Evolutionary conservation across 176 grass and related monocot genomes (phyloP), one percentile per base, ranked within the genome.

Genomic region (Aechmea fasciata): DNA sequence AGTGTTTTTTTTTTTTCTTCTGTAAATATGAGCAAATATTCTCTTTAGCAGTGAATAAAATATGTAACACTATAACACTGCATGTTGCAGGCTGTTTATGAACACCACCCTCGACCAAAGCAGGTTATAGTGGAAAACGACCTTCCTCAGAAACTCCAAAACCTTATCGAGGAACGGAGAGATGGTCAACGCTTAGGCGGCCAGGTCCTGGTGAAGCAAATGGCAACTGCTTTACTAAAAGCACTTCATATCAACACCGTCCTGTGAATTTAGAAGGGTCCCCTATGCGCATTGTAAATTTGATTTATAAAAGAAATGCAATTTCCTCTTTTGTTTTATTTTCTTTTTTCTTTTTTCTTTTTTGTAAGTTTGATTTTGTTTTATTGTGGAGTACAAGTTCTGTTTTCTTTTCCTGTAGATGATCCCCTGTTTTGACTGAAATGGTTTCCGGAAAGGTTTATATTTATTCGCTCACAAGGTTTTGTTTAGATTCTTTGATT

Each of bases 41-140:
- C 33, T 41, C 33, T 6, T 57, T 19, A 9, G 15, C 18, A 7
- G 26, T 13, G 23, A 22, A 33, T 10, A 14, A 28, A 17, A 41
- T 53, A 57, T 71, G 51, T 15, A 20, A 13, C 47, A 19, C 25
- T 26, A 9, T 50, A 23, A 12, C 47, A 2, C 1, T 64, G 3
- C 11, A 26, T 69, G 52, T 87, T 68, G 14, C 75, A 99, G 94
- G 94, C 88, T 59, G 94, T 99, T 57, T 99, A 99, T 72, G 94
- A 99, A 55, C 94, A 99, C 69, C 94, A 99, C 80, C 94, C 94
- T 67, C 80, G 94, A 63, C 94, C 94, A 63, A 99, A 99, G 61
- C 94, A 99, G 68, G 86, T 99, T 24, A 99, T 99, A 83, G 89
- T 99, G 51, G 94, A 99, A 79, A 99, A 99, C 28, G 94, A 93